These are phyloP conservation scores for Pseudocercospora fuligena DNA, from an alignment of 2,329 filamentous ascomycete genomes.

Conservation along the genomic window DNA sequence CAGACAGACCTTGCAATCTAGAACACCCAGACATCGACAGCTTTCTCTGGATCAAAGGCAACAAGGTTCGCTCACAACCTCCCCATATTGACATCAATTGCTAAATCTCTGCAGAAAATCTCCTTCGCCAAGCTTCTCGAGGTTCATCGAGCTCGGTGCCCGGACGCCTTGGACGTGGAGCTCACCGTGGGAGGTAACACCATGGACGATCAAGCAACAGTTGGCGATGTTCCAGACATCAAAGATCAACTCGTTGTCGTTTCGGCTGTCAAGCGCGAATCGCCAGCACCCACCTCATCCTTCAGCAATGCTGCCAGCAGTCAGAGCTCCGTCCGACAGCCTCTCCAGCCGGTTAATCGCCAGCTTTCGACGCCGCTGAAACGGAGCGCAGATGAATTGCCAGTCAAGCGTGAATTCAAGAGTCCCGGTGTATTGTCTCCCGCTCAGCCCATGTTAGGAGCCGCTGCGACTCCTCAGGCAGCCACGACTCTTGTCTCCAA, in stretches of 20 bases:
- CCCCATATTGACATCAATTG: background rate
- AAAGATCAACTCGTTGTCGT: conserved; percentile 8
- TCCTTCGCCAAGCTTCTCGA: background rate
- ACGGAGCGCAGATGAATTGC: background rate
- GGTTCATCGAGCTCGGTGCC: background rate
- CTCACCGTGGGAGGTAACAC: background rate
- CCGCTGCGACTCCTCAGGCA: background rate
- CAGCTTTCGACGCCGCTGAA: conserved; percentile 12
- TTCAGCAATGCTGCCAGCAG: conserved; percentile 7
- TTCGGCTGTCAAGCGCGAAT: background rate
- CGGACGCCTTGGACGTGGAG: background rate
- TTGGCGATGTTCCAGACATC: conserved; percentile 3
- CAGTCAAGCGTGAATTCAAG: conserved; percentile 6
- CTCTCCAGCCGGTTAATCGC: conserved; percentile 28
- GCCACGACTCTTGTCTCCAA: background rate
- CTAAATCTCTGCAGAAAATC: background rate
- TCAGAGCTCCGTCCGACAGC: conserved; percentile 13
- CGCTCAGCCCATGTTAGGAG: background rate
- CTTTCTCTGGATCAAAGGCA: conserved; percentile 13
- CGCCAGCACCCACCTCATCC: background rate
- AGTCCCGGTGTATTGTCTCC: background rate
- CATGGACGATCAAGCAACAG: background rate
- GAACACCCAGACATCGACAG: background rate
- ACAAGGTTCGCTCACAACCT: background rate
- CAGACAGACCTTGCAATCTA: background rate